These are phyloP conservation scores for Priceomyces fermenticarens DNA, from an alignment of 805 yeast genomes.

Conservation along the genomic window DNA sequence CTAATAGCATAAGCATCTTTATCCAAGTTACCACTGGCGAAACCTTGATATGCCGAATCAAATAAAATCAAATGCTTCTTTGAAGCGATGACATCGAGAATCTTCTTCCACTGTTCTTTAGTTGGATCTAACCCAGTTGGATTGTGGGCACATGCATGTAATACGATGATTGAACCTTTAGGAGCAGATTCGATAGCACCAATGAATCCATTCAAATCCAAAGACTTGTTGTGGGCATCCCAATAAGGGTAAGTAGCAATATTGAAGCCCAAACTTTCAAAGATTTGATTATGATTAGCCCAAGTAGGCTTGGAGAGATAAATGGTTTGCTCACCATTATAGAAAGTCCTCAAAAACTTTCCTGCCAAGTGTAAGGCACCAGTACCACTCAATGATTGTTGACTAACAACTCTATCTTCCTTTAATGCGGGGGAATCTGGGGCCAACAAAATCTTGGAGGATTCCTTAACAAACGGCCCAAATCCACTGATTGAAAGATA, in stretches of 20 bases:
- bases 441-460: conserved; percentile 74
- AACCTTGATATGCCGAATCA: conserved; percentile 97
- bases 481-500: conserved; percentile 82
- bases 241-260: conserved; percentile 82
- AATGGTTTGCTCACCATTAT: conserved; percentile 44
- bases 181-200: conserved; percentile 63
- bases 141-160: conserved; percentile 97
- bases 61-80: conserved; percentile 76
- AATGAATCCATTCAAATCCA: conserved; percentile 70
- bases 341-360: conserved; percentile 55
- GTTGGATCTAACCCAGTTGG: conserved; percentile 97
- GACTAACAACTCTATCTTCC: conserved; percentile 53
- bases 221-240: conserved; percentile 65
- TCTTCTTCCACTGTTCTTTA: conserved; percentile 71
- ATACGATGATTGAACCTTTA: conserved; percentile 70
- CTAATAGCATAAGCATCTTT: conserved; percentile 84
- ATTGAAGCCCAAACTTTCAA: conserved; percentile 63
- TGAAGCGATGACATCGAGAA: conserved; percentile 58
- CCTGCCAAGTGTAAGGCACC: conserved; percentile 92
- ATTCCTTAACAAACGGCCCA: conserved; percentile 61
- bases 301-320: conserved; percentile 92
- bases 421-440: conserved; percentile 49
- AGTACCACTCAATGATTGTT: conserved; percentile 82
- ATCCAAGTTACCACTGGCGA: conserved; percentile 83
- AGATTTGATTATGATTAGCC: conserved; percentile 92